These are phyloP conservation scores for Paramecium caudatum DNA, from an alignment of 73 alveolate genomes.

Conservation along the genomic window DNA sequence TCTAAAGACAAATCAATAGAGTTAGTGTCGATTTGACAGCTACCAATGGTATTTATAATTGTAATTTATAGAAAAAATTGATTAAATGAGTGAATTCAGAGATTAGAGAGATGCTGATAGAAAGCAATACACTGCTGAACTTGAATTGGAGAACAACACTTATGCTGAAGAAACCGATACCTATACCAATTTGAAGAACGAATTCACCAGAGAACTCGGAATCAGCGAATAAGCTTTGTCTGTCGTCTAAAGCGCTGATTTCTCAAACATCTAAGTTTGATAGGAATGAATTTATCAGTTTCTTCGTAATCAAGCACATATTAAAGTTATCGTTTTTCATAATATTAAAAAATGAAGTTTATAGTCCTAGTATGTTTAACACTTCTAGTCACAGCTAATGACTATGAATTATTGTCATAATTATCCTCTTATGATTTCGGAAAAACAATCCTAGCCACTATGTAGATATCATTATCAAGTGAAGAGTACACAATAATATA, in stretches of 20 bases:
- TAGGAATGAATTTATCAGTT: constrained; percentile 8
- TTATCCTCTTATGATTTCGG: constrained; percentile 53
- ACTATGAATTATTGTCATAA: constrained; percentile 32
- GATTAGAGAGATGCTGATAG: constrained; percentile 55
- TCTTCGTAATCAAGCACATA: neutral
- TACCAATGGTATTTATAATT: constrained; percentile 6
- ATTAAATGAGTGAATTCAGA: constrained; percentile 63
- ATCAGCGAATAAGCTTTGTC: constrained; percentile 67
- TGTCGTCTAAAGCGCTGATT: constrained; percentile 61
- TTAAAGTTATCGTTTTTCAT: constrained; percentile 31
- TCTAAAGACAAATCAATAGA: constrained; percentile 65
- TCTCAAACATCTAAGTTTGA: constrained; percentile 68
- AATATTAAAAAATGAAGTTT: constrained; percentile 39
- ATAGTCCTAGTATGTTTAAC: constrained; percentile 36
- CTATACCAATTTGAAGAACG: constrained; percentile 46
- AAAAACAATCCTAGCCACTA: constrained; percentile 59
- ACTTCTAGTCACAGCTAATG: constrained; percentile 44
- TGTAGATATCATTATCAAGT: constrained; percentile 16
- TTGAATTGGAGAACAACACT: constrained; percentile 63
- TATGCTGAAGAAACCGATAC: constrained; percentile 72
- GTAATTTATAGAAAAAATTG: constrained; percentile 61
- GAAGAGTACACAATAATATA: constrained; percentile 46
- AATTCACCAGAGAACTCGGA: constrained; percentile 57
- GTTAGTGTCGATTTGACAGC: constrained; percentile 60
- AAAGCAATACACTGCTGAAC: constrained; percentile 3